Base-by-base conservation (phyloP, 1,139 yeast species). In the Barnettozyma hawaiiensis region DNA sequence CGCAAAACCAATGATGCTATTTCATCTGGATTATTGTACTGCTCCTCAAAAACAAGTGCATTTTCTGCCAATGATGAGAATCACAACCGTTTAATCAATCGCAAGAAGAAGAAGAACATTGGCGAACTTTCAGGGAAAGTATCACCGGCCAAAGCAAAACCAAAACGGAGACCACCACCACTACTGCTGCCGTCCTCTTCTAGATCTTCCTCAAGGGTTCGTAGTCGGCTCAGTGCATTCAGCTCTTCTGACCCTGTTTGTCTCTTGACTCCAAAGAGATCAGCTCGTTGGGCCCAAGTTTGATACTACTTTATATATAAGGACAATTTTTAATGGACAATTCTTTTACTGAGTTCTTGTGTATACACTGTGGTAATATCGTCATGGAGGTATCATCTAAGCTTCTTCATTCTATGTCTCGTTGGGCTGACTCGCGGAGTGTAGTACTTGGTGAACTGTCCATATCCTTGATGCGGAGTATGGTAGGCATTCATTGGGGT, bases 381-480 rank as follows among this genome's bases (percentile, higher is more conserved):
- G n/a, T n/a, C n/a, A n/a, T n/a, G n/a, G n/a, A n/a, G n/a, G 29
- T 6, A 39, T 49, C 50, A 26, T 36, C 47, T 3, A 48, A 27
- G 29, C 49, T 51, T 35, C 45, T 43, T 3, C 29, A 33, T 34
- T 27, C 51, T 44, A 14, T 48, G 54, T 44, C 52, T 49, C 10
- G 43, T 45, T 3, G 45, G 45, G 16, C 45, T 45, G 1, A 50
- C 47, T 40, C 43, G 51, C 16, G 59, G 59, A 1, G 59, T 54
- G 39, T 55, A 54, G 39, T 47, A 55, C 19, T 47, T 41, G 2
- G 57, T 55, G 26, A 45, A 50, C 20, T 51, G 41, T 31, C 46
- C 47, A 42, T 50, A 48, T 4, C 50, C 40, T 34, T 49, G 55
- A 37, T 47, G 47, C 5, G 59, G 58, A 4, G 58, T 54, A 7